phyloP scores from a whole-genome alignment of 805 yeast species.

The Hanseniaspora meyeri region DNA sequence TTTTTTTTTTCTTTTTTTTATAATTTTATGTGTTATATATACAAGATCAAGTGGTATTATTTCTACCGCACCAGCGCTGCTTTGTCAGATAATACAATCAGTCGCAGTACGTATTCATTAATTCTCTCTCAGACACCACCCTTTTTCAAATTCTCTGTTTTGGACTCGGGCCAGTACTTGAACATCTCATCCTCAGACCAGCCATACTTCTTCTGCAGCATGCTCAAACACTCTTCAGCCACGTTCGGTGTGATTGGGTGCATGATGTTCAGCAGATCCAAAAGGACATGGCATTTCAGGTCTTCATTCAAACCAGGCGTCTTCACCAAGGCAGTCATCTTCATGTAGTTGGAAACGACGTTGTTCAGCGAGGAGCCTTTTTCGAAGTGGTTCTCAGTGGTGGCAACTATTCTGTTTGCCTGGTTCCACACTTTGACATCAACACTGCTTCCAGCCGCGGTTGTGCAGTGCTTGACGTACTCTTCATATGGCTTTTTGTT shows the following conservation, averaged over 20 bases:
- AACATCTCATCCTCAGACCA: slow-evolving; percentile 26
- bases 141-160: slow-evolving; percentile 8
- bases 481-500: neutral
- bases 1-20: too few species aligned
- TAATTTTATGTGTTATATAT: too few species aligned
- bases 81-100: too few species aligned
- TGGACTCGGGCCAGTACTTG: slow-evolving; percentile 46
- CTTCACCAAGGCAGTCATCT: slow-evolving; percentile 39
- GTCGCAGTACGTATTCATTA: too few species aligned
- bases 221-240: slow-evolving; percentile 73
- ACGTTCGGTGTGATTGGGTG: slow-evolving; percentile 74
- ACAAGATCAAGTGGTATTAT: too few species aligned
- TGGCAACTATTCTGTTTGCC: slow-evolving; percentile 34
- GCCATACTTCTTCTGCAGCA: slow-evolving; percentile 21
- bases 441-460: slow-evolving; percentile 22
- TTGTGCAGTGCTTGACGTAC: neutral
- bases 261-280: slow-evolving; percentile 47
- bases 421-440: slow-evolving; percentile 52
- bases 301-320: slow-evolving; percentile 30
- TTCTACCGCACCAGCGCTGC: too few species aligned
- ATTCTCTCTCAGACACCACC: too few species aligned
- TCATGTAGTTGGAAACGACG: slow-evolving; percentile 81
- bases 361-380: slow-evolving; percentile 61
- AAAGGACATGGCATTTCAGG: slow-evolving; percentile 38
- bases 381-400: slow-evolving; percentile 49